Evolutionary conservation across 2,329 filamentous ascomycete genomes (phyloP).

Genomic region (Graphiopsis chlorocephala): DNA sequence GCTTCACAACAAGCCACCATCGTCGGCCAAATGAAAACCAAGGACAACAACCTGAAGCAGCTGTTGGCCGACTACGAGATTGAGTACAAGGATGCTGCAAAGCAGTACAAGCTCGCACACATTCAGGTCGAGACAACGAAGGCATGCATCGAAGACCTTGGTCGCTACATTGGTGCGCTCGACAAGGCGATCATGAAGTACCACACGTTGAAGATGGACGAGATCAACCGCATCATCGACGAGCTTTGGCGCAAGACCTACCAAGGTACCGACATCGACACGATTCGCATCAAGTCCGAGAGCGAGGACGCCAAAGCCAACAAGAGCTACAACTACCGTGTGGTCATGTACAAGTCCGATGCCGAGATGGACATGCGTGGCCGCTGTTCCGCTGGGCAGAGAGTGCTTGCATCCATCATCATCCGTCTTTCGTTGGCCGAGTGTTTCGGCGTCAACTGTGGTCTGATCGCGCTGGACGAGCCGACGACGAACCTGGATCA

Average conservation of each 20-base stretch:
- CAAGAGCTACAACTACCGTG: constrained; percentile 89
- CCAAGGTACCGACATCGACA: constrained; percentile 95
- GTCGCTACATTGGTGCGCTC: constrained; percentile 75
- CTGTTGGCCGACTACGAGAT: constrained; percentile 77
- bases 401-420: constrained; percentile 94
- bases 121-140: constrained; percentile 90
- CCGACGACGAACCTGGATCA: constrained; percentile 94
- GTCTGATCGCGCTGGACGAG: constrained; percentile 93
- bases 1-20: constrained; percentile 71
- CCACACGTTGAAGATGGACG: constrained; percentile 94
- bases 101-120: constrained; percentile 80
- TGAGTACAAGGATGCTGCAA: constrained; percentile 79
- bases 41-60: constrained; percentile 74
- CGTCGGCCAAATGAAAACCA: constrained; percentile 75
- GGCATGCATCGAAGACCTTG: constrained; percentile 86
- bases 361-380: constrained; percentile 99
- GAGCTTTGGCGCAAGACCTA: constrained; percentile 98
- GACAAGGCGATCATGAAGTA: constrained; percentile 98
- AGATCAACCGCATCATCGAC: constrained; percentile 90
- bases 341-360: constrained; percentile 96
- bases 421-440: constrained; percentile 94
- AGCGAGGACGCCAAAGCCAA: constrained; percentile 72
- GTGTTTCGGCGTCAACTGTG: constrained; percentile 94
- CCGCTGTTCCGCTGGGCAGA: constrained; percentile 92
- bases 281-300: constrained; percentile 91